Evolutionary conservation across 805 yeast genomes (phyloP).

Genomic region (Cyberlindnera xylosilytica): DNA sequence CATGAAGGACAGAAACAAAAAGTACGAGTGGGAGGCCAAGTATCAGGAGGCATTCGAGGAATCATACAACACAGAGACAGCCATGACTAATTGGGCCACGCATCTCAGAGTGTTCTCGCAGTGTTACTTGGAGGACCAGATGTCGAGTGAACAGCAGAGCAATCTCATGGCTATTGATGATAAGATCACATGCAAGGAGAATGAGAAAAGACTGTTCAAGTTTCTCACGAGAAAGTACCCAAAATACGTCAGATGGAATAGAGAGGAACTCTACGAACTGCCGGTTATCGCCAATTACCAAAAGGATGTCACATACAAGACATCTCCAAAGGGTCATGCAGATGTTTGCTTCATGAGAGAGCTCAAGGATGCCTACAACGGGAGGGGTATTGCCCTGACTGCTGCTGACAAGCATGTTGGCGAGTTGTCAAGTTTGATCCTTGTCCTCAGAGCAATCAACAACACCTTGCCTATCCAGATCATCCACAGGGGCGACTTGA

Average conservation of each 20-base stretch:
- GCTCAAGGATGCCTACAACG: constrained; percentile 30
- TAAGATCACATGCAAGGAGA: constrained; percentile 18
- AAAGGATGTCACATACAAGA: constrained; percentile 3
- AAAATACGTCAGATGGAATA: constrained; percentile 39
- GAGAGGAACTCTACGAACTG: constrained; percentile 23
- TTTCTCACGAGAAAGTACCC: constrained; percentile 41
- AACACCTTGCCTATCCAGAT: constrained; percentile 40
- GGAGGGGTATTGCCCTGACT: constrained; percentile 38
- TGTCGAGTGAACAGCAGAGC: constrained; percentile 6
- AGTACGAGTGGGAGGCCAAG: constrained; percentile 18
- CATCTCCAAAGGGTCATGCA: constrained; percentile 1
- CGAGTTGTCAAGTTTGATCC: constrained; percentile 37
- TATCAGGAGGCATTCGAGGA: constrained; percentile 14
- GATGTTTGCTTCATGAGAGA: constrained; percentile 22
- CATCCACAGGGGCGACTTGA: constrained; percentile 38
- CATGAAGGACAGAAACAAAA: constrained; percentile 10
- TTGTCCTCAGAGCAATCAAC: constrained; percentile 36
- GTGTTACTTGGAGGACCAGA: constrained; percentile 21
- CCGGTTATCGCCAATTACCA: constrained; percentile 20
- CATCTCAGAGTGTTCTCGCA: constrained; percentile 28
- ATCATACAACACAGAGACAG: constrained; percentile 22
- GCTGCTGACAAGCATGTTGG: constrained; percentile 32
- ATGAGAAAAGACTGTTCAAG: constrained; percentile 38
- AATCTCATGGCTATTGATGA: constrained; percentile 8
- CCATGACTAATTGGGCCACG: constrained; percentile 23